Evolutionary conservation across 371 early-diverging fungal species (phyloP).

Genomic region (Coemansia sp.): DNA sequence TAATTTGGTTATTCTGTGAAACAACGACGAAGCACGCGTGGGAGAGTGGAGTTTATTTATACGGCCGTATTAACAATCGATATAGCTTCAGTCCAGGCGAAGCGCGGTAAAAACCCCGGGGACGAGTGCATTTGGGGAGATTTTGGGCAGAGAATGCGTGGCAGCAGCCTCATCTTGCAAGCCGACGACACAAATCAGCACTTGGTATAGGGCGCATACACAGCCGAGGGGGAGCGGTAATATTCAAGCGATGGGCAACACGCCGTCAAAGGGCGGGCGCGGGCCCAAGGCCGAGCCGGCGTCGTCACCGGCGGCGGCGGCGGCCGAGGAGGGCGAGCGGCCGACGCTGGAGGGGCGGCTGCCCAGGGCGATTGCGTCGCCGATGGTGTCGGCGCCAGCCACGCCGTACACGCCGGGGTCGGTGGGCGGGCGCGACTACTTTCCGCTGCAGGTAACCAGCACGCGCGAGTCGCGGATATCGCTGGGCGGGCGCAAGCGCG

Average conservation of each 20-base stretch:
- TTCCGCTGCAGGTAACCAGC: constrained; percentile 34
- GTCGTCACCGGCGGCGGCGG: constrained; percentile 2
- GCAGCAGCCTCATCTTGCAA: too few species aligned
- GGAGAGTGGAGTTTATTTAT: neutral
- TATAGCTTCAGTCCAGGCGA: too few species aligned
- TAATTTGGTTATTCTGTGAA: too few species aligned
- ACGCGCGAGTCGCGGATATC: constrained; percentile 48
- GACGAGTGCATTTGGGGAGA: too few species aligned
- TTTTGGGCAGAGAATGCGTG: too few species aligned
- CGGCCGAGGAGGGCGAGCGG: neutral
- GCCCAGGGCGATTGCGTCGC: constrained; percentile 9
- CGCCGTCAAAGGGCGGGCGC: constrained; percentile 35
- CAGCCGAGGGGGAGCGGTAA: too few species aligned
- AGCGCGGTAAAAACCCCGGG: too few species aligned
- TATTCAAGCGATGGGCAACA: constrained; percentile 31
- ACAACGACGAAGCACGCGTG: too few species aligned
- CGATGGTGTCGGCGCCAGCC: constrained; percentile 20
- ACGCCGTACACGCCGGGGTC: constrained; percentile 44
- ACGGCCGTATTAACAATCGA: too few species aligned
- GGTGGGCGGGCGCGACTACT: constrained; percentile 28
- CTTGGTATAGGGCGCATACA: too few species aligned
- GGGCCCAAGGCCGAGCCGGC: constrained; percentile 24
- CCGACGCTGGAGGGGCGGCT: constrained; percentile 19
- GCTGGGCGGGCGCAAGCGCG: constrained; percentile 18
- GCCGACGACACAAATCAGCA: too few species aligned